A percentile compares a stretch with the other conserved stretches of the same genome.
Conservation (phyloP, 2,329 filamentous ascomycete species). For the Colletotrichum tanaceti region DNA sequence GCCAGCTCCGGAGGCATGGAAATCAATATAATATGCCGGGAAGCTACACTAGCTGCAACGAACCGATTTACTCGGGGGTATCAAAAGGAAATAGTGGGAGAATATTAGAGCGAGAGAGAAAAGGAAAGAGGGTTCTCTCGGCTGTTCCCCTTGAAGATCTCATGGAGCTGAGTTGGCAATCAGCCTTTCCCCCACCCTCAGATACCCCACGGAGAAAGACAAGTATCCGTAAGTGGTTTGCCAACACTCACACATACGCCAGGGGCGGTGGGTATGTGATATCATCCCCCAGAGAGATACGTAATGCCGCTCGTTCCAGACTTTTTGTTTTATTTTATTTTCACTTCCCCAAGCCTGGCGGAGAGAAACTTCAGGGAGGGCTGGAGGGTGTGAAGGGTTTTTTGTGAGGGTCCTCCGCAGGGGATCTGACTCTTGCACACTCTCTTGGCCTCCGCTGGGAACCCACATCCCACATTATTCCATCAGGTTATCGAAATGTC, state of each 20-base stretch:
- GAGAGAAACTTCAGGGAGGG: slow-evolving; percentile 2
- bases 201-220: slow-evolving; percentile 14
- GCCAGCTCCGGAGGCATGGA: slow-evolving; percentile 25
- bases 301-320: slow-evolving; percentile 37
- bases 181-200: not conserved
- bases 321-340: slow-evolving; percentile 10
- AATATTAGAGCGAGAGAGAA: not conserved
- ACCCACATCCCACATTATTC: slow-evolving; percentile 18
- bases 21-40: not conserved
- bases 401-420: not conserved
- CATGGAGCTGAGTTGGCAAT: slow-evolving; percentile 12
- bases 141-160: slow-evolving; percentile 10
- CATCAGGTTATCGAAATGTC: slow-evolving; percentile 17
- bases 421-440: slow-evolving; percentile 20
- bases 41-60: slow-evolving; percentile 8
- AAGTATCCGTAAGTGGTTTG: slow-evolving; percentile 19
- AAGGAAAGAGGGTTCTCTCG: not conserved
- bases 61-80: slow-evolving; percentile 1
- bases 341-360: not conserved
- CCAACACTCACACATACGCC: slow-evolving; percentile 23
- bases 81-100: not conserved
- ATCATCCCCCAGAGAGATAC: slow-evolving; percentile 36
- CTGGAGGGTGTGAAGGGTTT: not conserved
- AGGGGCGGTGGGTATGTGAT: slow-evolving; percentile 39
- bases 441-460: not conserved